A percentile compares a stretch with the other conserved stretches of the same genome.
These are phyloP conservation scores for Babesia bigemina DNA, from an alignment of 169 alveolate genomes.

Conservation along the genomic window DNA sequence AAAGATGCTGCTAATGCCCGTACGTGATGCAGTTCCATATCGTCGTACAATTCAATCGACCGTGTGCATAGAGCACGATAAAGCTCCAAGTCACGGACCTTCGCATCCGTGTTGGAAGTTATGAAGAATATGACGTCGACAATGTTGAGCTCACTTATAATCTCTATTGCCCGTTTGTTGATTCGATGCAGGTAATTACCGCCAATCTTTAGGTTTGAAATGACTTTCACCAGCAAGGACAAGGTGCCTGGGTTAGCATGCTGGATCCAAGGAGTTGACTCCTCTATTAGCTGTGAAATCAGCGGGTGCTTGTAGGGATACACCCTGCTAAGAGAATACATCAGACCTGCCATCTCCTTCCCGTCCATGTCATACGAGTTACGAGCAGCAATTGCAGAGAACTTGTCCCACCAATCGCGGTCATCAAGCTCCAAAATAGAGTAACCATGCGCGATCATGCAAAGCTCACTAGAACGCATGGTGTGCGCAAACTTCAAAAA, in stretches of 20 bases:
- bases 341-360: slow-evolving; percentile 64
- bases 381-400: slow-evolving; percentile 27
- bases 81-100: slow-evolving; percentile 40
- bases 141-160: slow-evolving; percentile 44
- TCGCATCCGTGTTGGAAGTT: slow-evolving; percentile 54
- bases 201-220: slow-evolving; percentile 39
- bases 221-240: slow-evolving; percentile 54
- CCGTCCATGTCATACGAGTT: slow-evolving; percentile 64
- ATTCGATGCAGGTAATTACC: slow-evolving; percentile 15
- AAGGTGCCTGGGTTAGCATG: slow-evolving; percentile 38
- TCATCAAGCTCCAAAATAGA: slow-evolving; percentile 43
- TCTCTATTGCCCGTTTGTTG: slow-evolving; percentile 52
- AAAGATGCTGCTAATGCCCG: slow-evolving; percentile 59
- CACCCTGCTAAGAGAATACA: slow-evolving; percentile 37
- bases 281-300: slow-evolving; percentile 37
- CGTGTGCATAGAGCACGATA: slow-evolving; percentile 37
- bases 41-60: slow-evolving; percentile 34
- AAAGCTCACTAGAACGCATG: slow-evolving; percentile 64
- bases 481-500: slow-evolving; percentile 47
- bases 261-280: slow-evolving; percentile 49
- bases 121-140: slow-evolving; percentile 60
- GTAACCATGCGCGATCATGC: slow-evolving; percentile 69
- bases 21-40: slow-evolving; percentile 60
- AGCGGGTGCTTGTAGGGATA: slow-evolving; percentile 24
- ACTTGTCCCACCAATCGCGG: slow-evolving; percentile 60